A percentile compares a stretch with the other conserved stretches of the same genome.
Conservation (phyloP, 1,284 basidiomycete genomes). For the Volvariella surrecta region DNA sequence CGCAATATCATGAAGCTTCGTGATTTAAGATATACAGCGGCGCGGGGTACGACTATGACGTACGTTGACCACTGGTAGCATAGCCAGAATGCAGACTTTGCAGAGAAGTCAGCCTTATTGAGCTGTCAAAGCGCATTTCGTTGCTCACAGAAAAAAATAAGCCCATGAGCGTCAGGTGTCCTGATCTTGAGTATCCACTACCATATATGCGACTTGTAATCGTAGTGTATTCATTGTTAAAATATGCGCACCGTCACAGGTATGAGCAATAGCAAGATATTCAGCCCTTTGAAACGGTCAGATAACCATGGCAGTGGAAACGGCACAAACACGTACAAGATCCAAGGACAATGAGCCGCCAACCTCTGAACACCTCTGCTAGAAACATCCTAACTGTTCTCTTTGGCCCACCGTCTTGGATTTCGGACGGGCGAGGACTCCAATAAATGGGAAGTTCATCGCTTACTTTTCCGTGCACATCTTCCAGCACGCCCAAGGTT, state of each 20-base stretch:
- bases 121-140: no score
- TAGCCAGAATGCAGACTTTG: constrained; percentile 53
- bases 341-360: constrained; percentile 43
- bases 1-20: constrained; percentile 68
- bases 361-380: constrained; percentile 30
- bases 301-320: not conserved
- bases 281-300: constrained; percentile 42
- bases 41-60: constrained; percentile 6
- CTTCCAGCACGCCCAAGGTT: no score
- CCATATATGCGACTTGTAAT: no score
- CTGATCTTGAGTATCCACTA: constrained; percentile 60
- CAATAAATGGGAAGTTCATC: no score
- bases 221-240: not conserved
- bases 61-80: constrained; percentile 71
- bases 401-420: constrained; percentile 1
- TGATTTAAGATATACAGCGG: constrained; percentile 1
- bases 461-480: no score
- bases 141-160: constrained; percentile 59
- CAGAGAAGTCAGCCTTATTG: not conserved
- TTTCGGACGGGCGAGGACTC: no score
- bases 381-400: constrained; percentile 3
- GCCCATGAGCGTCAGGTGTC: constrained; percentile 31
- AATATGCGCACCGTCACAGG: constrained; percentile 47
- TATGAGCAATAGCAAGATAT: constrained; percentile 41
- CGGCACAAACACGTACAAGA: constrained; percentile 48